Evolutionary conservation across 2,329 filamentous ascomycete genomes (phyloP).

Genomic region (Pestalotiopsis sp.): DNA sequence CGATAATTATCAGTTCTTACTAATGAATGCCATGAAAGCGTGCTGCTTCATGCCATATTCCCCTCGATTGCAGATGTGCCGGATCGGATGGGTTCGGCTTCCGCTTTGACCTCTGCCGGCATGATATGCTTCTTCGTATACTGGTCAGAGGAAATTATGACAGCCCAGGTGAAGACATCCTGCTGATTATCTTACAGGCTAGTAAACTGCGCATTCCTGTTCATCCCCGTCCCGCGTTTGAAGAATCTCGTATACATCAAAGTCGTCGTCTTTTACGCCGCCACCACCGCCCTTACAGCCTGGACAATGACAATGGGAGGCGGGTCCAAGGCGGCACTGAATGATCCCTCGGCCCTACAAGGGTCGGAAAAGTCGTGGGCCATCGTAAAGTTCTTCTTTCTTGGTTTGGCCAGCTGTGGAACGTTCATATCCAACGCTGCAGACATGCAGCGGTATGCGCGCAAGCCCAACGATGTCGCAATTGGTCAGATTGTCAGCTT

Average conservation of each 20-base stretch:
- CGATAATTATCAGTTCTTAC: conserved; percentile 36
- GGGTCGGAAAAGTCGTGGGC: conserved; percentile 40
- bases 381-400: conserved; percentile 38
- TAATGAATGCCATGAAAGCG: not conserved
- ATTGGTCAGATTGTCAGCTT: conserved; percentile 43
- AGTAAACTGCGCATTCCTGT: not conserved
- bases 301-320: conserved; percentile 39
- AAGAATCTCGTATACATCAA: conserved; percentile 23
- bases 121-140: conserved; percentile 36
- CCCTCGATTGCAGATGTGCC: conserved; percentile 41
- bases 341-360: conserved; percentile 30
- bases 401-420: conserved; percentile 37
- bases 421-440: conserved; percentile 44
- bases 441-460: conserved; percentile 46
- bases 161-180: not conserved
- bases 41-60: conserved; percentile 31
- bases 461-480: conserved; percentile 41
- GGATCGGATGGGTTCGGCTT: conserved; percentile 41
- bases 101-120: conserved; percentile 40
- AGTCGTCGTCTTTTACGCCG: conserved; percentile 30
- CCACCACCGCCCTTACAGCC: conserved; percentile 4
- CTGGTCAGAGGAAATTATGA: not conserved
- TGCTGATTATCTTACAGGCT: not conserved
- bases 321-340: conserved; percentile 29
- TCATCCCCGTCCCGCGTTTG: not conserved